A percentile compares a stretch with the other conserved stretches of the same genome.
Conservation (phyloP, 2,329 filamentous ascomycete species). For the Botryotinia calthae region DNA sequence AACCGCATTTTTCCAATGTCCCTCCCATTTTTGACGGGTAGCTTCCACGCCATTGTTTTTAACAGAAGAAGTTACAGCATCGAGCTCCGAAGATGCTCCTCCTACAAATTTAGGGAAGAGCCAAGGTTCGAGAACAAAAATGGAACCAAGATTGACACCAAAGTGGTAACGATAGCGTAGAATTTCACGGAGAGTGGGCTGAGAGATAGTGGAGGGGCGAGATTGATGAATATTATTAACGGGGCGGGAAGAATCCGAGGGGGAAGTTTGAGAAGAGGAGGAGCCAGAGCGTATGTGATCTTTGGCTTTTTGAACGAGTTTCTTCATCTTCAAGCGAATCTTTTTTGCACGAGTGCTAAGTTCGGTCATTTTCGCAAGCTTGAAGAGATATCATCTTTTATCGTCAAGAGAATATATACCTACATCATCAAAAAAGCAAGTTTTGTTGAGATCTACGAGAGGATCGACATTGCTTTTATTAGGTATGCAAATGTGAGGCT, state of each 20-base stretch:
- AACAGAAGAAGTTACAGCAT: conserved; percentile 34
- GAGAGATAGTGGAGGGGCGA: conserved; percentile 27
- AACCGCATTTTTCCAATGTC: conserved; percentile 52
- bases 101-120: conserved; percentile 40
- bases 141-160: conserved; percentile 56
- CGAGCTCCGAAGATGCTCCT: conserved; percentile 35
- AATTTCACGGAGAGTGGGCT: conserved; percentile 40
- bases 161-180: conserved; percentile 58
- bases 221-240: not conserved
- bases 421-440: conserved; percentile 1
- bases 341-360: not conserved
- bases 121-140: conserved; percentile 62
- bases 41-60: conserved; percentile 2
- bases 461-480: conserved; percentile 2
- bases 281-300: conserved; percentile 6
- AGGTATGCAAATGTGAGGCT: not conserved
- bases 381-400: not conserved
- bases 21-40: conserved; percentile 50
- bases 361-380: not conserved
- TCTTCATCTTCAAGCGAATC: conserved; percentile 12
- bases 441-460: conserved; percentile 2
- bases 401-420: not conserved
- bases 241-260: not conserved
- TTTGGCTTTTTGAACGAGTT: conserved; percentile 9
- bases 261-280: conserved; percentile 2